Conservation (phyloP, 768 basidiomycete species). For the Tricholoma saponaceum region DNA sequence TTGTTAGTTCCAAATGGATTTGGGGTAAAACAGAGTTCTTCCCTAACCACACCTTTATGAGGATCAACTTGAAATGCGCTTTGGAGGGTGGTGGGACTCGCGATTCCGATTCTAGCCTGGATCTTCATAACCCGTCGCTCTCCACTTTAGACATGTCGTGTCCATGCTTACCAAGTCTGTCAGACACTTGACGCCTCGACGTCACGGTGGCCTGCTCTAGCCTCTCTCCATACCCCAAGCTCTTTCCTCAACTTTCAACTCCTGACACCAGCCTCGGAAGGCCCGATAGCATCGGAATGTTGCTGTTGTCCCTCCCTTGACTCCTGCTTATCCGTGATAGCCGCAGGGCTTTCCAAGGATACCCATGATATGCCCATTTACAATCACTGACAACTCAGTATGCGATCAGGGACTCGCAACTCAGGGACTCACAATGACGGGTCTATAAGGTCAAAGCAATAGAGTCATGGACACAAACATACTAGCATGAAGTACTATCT, state of each 20-base stretch:
- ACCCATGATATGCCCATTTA: conserved; percentile 53
- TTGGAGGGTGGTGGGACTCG: conserved; percentile 29
- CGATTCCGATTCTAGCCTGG: conserved; percentile 63
- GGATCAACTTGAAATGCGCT: conserved; percentile 6
- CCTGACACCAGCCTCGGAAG: too few relatives aligned
- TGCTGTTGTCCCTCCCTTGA: too few relatives aligned
- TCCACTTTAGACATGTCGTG: too few relatives aligned
- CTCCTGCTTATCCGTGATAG: conserved; percentile 34
- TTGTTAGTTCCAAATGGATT: conserved; percentile 19
- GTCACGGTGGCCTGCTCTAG: too few relatives aligned
- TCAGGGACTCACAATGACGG: too few relatives aligned
- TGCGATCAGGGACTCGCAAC: too few relatives aligned
- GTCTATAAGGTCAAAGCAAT: too few relatives aligned
- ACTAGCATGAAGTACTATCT: too few relatives aligned
- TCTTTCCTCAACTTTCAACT: too few relatives aligned
- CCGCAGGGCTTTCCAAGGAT: conserved; percentile 39
- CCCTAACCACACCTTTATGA: neutral
- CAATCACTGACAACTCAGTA: conserved; percentile 6
- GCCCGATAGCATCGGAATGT: too few relatives aligned
- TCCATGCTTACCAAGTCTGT: neutral
- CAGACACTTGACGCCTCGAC: conserved; percentile 62
- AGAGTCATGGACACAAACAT: too few relatives aligned
- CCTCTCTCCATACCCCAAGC: conserved; percentile 65
- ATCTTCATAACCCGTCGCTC: conserved; percentile 66
- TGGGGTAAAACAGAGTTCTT: conserved; percentile 2